Evolutionary conservation across 192 early-diverging fungal species (phyloP).

Genomic region (Coemansia sp.): DNA sequence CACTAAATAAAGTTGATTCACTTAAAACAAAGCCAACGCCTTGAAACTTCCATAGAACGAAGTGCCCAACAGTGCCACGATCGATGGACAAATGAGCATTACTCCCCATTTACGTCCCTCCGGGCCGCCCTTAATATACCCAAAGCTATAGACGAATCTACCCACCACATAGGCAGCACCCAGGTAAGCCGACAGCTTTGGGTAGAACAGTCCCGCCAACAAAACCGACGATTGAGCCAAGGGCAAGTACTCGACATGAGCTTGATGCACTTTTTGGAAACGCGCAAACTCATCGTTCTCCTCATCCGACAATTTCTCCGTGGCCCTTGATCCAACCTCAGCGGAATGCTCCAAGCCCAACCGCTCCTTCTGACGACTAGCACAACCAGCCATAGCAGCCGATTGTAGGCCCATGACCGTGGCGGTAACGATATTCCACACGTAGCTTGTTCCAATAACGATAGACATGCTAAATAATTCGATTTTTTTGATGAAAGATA

Average conservation of each 20-base stretch:
- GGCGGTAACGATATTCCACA: constrained; percentile 51
- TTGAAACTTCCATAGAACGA: constrained; percentile 51
- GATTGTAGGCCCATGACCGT: constrained; percentile 50
- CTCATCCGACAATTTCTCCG: constrained; percentile 48
- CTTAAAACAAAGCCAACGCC: constrained; percentile 31
- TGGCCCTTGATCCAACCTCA: constrained; percentile 36
- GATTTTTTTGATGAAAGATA: not conserved
- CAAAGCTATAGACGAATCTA: constrained; percentile 45
- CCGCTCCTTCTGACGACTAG: constrained; percentile 28
- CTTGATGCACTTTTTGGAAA: constrained; percentile 49
- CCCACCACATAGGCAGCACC: constrained; percentile 50
- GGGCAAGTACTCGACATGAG: constrained; percentile 50
- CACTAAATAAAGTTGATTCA: not conserved
- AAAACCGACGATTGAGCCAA: constrained; percentile 46
- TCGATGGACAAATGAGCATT: constrained; percentile 32
- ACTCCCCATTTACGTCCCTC: constrained; percentile 45
- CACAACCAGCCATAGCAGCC: constrained; percentile 40
- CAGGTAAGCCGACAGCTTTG: constrained; percentile 41
- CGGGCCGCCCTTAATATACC: constrained; percentile 40
- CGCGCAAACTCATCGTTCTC: constrained; percentile 49
- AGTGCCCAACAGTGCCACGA: constrained; percentile 40
- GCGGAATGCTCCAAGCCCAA: constrained; percentile 43
- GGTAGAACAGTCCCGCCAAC: constrained; percentile 51
- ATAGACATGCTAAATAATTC: constrained; percentile 32
- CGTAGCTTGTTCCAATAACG: constrained; percentile 52